A percentile compares a stretch with the other conserved stretches of the same genome.
Evolutionary conservation across 1,284 basidiomycete species (phyloP).

Genomic region (Puccinia hordei): DNA sequence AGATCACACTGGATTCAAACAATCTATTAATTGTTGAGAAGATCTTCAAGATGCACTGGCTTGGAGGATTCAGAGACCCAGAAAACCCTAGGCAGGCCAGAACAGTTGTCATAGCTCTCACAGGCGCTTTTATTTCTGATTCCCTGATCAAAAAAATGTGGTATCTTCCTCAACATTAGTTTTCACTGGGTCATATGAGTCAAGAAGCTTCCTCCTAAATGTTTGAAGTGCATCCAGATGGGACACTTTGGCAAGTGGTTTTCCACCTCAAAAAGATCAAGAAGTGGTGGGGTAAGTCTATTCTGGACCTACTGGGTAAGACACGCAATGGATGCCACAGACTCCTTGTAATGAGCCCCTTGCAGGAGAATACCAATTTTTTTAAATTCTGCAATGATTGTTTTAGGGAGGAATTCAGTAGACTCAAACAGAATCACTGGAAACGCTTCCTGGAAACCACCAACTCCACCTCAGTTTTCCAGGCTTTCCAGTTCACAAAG

Average conservation of each 20-base stretch:
- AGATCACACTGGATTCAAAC: neutral
- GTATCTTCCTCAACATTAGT: too few species aligned
- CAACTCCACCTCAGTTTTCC: too few species aligned
- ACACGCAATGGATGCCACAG: neutral
- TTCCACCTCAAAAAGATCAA: neutral
- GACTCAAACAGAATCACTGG: constrained; percentile 11
- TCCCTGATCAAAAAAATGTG: neutral
- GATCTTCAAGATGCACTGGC: too few species aligned
- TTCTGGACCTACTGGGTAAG: neutral
- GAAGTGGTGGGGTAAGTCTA: neutral
- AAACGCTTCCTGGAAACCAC: neutral
- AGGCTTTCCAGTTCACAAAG: constrained; percentile 8
- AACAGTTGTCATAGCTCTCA: neutral
- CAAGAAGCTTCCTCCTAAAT: too few species aligned
- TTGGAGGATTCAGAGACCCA: neutral
- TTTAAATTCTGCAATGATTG: neutral
- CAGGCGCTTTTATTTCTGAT: neutral
- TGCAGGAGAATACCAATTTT: neutral
- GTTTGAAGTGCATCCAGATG: too few species aligned
- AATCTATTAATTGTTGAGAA: neutral
- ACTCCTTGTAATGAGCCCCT: neutral
- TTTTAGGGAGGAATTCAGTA: neutral
- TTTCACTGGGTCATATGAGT: too few species aligned
- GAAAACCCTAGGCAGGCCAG: neutral
- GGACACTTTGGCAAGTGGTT: too few species aligned